Conservation (phyloP, 495 filamentous ascomycete species). For the Tuber borchii region DNA sequence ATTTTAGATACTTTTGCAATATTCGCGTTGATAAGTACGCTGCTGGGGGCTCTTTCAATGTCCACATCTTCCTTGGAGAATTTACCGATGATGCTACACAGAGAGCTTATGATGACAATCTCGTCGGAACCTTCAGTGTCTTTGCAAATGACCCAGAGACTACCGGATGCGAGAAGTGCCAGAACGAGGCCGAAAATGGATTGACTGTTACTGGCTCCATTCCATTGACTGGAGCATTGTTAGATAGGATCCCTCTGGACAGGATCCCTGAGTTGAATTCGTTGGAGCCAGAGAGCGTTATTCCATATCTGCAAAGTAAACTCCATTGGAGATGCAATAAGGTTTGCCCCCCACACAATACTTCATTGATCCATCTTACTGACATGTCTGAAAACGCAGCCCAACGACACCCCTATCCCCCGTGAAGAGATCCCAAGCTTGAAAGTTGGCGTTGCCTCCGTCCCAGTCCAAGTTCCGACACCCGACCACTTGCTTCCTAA, state of each 20-base stretch:
- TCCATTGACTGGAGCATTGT: constrained; percentile 40
- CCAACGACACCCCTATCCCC: constrained; percentile 12
- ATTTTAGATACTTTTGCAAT: constrained; percentile 41
- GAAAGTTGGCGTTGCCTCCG: constrained; percentile 27
- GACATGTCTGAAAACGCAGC: constrained; percentile 1
- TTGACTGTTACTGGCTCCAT: constrained; percentile 40
- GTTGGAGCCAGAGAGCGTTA: constrained; percentile 30
- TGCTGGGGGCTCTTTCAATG: constrained; percentile 37
- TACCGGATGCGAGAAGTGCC: constrained; percentile 39
- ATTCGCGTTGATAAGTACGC: constrained; percentile 41
- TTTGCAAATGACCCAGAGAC: constrained; percentile 36
- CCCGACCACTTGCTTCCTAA: constrained; percentile 14
- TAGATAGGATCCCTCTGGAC: constrained; percentile 40
- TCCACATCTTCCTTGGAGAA: constrained; percentile 42
- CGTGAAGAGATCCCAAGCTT: constrained; percentile 30
- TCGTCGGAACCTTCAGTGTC: constrained; percentile 39
- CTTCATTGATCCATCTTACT: background rate
- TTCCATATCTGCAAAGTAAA: constrained; percentile 28
- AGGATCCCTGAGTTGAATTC: constrained; percentile 26
- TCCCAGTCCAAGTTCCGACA: constrained; percentile 24
- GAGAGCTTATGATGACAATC: constrained; percentile 26
- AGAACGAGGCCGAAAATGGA: constrained; percentile 19
- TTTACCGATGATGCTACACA: constrained; percentile 18
- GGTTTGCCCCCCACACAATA: background rate
- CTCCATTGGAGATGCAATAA: constrained; percentile 37